Evolutionary conservation across 768 basidiomycete species (phyloP), one percentile per base, ranked within the genome.

Genomic region (Leccinum aurantiacum): DNA sequence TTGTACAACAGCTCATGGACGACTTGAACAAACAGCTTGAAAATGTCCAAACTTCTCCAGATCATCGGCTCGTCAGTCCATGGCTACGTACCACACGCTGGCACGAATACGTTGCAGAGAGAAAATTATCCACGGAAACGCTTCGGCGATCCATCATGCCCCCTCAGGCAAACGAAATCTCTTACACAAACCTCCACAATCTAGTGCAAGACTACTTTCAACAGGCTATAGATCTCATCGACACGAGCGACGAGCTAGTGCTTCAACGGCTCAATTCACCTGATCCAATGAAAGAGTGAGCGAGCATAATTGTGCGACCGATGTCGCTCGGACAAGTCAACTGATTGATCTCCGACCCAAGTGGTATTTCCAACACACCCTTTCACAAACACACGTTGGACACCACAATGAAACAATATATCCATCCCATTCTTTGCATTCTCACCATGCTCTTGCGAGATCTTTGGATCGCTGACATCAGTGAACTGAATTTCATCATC

Each of bases 331-430:
- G n/a, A 46, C 15, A 17, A 15, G 44, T 17, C 7, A 46, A 17
- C 15, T 6, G 17, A 44, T 17, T 46, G 25, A 15, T 46, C n/a
- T n/a, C n/a, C n/a, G n/a, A n/a, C n/a, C 19, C 8, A 5, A 47
- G 46, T 5, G 65, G 68, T 0, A 68, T 73, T n/a, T 65, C 61
- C 52, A 68, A 72, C 58, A 66, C 54, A 0, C 70, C 71, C 0
- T 60, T 75, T 15, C 66, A 69, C 14, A 59, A 57, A 1, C 68
- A 72, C 7, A 59, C 65, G 31, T 33, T 66, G 6, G 47, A 54
- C 0, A 14, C n/a, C 1, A 63, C 58, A 1, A 55, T 71, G 19
- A 50, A 57, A 0, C 15, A 52, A 6, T 75, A 75, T 19, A 65
- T 17, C 8, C 52, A 0, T 0, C 60, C 48, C 0, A 27, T 59